Evolutionary conservation across 805 yeast species (phyloP).

Genomic region (Maudiozyma serrabonitensis): DNA sequence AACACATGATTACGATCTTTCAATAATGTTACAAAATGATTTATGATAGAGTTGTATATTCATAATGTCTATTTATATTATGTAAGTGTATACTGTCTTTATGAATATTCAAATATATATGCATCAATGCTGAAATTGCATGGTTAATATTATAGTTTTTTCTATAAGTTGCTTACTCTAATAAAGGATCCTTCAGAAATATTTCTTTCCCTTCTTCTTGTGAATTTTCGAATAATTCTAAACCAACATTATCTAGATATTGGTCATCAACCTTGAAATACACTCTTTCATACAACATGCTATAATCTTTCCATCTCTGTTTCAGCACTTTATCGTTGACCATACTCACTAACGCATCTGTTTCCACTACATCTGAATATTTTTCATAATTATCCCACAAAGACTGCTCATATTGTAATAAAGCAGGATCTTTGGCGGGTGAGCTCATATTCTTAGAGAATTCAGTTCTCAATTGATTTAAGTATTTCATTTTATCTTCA

Average conservation of each 20-base stretch:
- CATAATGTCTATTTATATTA: background rate
- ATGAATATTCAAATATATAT: background rate
- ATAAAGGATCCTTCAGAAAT: conserved; percentile 1
- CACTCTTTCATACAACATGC: background rate
- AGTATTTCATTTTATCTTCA: conserved; percentile 8
- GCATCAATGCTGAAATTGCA: background rate
- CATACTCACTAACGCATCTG: background rate
- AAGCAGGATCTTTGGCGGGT: conserved; percentile 23
- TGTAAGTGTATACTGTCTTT: background rate
- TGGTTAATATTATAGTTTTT: too few relatives aligned
- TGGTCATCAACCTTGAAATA: background rate
- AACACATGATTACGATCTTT: too few relatives aligned
- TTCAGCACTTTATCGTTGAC: background rate
- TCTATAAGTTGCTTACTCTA: background rate
- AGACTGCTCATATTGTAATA: conserved; percentile 14
- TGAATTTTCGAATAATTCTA: conserved; percentile 3
- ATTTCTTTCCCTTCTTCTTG: conserved; percentile 1
- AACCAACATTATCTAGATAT: conserved; percentile 4
- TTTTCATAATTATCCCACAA: conserved; percentile 12
- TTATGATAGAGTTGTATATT: background rate
- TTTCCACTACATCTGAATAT: background rate
- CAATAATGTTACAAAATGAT: too few relatives aligned
- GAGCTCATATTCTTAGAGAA: conserved; percentile 10
- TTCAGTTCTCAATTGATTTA: conserved; percentile 9
- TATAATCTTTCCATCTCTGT: background rate